Conservation (phyloP, 257 asterid species). For the Verbena officinalis region DNA sequence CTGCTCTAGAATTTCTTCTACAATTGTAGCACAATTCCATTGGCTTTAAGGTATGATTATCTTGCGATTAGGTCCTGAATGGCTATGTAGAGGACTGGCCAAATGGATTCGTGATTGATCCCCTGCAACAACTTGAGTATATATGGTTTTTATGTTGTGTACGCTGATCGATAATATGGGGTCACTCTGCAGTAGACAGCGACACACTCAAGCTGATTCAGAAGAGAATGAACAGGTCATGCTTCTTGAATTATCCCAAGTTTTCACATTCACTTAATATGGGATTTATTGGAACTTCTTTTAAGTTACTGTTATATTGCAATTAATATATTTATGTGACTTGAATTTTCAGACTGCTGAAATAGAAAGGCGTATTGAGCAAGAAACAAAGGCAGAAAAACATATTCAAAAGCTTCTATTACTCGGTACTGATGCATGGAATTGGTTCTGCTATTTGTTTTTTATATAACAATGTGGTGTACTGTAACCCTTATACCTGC, state of each 20-base stretch:
- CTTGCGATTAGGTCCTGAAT: constrained; percentile 37
- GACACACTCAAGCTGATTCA: constrained; percentile 64
- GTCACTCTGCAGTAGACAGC: constrained; percentile 88
- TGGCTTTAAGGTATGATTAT: background rate
- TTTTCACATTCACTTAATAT: background rate
- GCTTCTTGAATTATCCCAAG: constrained; percentile 16
- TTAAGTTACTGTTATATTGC: background rate
- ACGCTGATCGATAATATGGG: constrained; percentile 67
- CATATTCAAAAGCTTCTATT: constrained; percentile 96
- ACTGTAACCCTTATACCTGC: constrained; percentile 12
- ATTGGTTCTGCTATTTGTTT: constrained; percentile 17
- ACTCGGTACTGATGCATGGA: constrained; percentile 61
- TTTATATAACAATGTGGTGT: constrained; percentile 4
- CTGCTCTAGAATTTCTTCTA: background rate
- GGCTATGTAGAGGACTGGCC: constrained; percentile 31
- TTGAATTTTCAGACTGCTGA: constrained; percentile 76
- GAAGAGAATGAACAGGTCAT: constrained; percentile 89
- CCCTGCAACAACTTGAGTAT: constrained; percentile 39
- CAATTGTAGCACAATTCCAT: constrained; percentile 4
- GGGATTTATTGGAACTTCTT: background rate
- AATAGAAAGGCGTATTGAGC: constrained; percentile 95
- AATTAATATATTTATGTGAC: constrained; percentile 1
- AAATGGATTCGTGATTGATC: constrained; percentile 39
- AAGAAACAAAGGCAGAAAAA: constrained; percentile 93
- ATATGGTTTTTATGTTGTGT: constrained; percentile 48